Evolutionary conservation across 2,329 filamentous ascomycete species (phyloP), one percentile per base, ranked within the genome.

Genomic region (Phoma sp.): DNA sequence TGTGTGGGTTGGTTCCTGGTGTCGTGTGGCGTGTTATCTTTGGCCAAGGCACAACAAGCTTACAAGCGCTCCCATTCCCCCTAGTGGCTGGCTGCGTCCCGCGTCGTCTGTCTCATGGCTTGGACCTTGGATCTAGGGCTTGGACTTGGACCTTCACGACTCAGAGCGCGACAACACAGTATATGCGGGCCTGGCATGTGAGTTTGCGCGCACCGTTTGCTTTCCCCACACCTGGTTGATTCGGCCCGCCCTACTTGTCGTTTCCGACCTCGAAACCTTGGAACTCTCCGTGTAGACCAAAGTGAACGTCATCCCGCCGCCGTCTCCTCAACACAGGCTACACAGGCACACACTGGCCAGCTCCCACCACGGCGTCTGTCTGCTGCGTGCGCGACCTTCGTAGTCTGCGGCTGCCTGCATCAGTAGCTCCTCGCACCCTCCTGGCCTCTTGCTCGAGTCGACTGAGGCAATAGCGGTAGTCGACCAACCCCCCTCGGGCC

Each of bases 401-500:
- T 21, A 37, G 29, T 31, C 36, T 27, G 37, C 62, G 51, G 67
- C 61, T 62, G 41, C 58, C 56, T 31, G 41, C 19, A 37, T 39
- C 22, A 35, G 52, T 41, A 32, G 36, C 31, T 35, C 17, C 24
- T 44, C 37, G 41, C 60, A 46, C 62, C 52, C 62, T 54, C 56
- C 56, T 59, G 25, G 24, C 13, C 25, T 32, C 22, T 22, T 46
- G 35, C 13, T 35, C 4, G 47, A 25, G 31, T 56, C 45, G 17
- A 39, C 43, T 27, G 43, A 48, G 56, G 54, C 57, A 46, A 29
- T 41, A 32, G 15, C 37, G 41, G 39, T 36, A 43, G 46, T 35
- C 57, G 51, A 43, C 49, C 55, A 51, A 55, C 53, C 51, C 51
- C 50, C 58, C 55, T 60, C 54, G 43, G 58, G 60, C 52, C 59